phyloP scores from a whole-genome alignment of 768 basidiomycete genomes.

The Mycena rebaudengoi region DNA sequence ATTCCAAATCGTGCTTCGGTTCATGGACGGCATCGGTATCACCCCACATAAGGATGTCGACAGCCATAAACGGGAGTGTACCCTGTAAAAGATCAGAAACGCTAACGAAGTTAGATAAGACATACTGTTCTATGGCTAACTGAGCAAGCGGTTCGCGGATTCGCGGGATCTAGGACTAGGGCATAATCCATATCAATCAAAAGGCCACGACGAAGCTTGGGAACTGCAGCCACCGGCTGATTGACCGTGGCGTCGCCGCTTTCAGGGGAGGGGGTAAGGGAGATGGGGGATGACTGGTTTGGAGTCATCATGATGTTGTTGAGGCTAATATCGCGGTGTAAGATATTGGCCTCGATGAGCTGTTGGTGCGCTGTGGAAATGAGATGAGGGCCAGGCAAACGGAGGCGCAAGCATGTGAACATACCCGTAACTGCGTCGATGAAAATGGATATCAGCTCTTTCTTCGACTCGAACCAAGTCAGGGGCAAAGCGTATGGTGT shows the following conservation, averaged over 20 bases:
- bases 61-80: neutral
- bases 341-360: neutral
- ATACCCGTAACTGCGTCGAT: neutral
- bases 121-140: too few species aligned
- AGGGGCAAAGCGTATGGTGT: neutral
- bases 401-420: neutral
- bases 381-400: neutral
- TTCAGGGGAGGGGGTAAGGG: too few species aligned
- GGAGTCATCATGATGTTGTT: neutral
- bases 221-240: too few species aligned
- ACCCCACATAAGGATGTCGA: neutral
- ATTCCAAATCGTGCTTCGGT: neutral
- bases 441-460: neutral
- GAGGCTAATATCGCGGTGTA: neutral
- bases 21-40: neutral
- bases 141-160: too few species aligned
- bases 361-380: neutral
- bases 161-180: too few species aligned
- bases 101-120: too few species aligned
- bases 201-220: too few species aligned
- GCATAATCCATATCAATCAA: too few species aligned
- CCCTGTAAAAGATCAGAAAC: neutral
- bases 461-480: neutral
- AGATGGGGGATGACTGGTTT: too few species aligned
- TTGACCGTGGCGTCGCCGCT: too few species aligned